Evolutionary conservation across 169 alveolate genomes (phyloP).

Genomic region (Eimeria sp.): DNA sequence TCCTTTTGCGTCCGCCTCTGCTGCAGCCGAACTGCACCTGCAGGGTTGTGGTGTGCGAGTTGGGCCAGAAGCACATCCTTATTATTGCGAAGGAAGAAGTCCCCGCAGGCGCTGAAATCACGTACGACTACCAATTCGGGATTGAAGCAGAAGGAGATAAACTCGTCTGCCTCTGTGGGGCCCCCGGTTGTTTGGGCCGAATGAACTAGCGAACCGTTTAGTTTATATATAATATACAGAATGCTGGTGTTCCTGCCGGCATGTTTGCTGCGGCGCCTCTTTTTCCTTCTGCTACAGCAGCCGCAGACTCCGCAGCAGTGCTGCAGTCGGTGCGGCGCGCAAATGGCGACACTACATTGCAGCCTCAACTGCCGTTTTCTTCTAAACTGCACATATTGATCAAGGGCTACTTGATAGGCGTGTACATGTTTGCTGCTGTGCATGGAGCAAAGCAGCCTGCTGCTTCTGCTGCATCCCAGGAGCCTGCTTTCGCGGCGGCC

Average conservation of each 20-base stretch:
- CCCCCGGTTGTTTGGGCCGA: conserved; percentile 95
- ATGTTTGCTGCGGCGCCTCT: neutral
- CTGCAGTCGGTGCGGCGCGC: neutral
- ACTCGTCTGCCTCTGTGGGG: conserved; percentile 93
- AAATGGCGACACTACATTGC: too few relatives aligned
- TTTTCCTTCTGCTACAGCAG: too few relatives aligned
- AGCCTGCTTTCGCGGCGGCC: neutral
- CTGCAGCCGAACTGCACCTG: conserved; percentile 83
- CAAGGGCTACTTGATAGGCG: too few relatives aligned
- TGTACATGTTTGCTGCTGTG: neutral
- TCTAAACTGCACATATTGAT: too few relatives aligned
- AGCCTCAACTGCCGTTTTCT: too few relatives aligned
- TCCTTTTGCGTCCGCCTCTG: too few relatives aligned
- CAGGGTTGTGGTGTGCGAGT: conserved; percentile 91
- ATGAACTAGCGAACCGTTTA: conserved; percentile 89
- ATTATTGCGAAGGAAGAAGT: conserved; percentile 96
- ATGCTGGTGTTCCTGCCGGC: neutral
- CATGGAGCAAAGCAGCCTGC: neutral
- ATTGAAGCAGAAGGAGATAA: conserved; percentile 93
- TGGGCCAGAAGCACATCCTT: conserved; percentile 97
- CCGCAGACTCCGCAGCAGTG: neutral
- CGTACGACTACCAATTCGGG: conserved; percentile 98
- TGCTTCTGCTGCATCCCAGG: neutral
- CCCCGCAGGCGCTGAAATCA: conserved; percentile 97
- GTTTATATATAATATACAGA: too few relatives aligned